Evolutionary conservation across 176 grass and related monocot genomes (phyloP).

Genomic region (Oryza brachyantha): DNA sequence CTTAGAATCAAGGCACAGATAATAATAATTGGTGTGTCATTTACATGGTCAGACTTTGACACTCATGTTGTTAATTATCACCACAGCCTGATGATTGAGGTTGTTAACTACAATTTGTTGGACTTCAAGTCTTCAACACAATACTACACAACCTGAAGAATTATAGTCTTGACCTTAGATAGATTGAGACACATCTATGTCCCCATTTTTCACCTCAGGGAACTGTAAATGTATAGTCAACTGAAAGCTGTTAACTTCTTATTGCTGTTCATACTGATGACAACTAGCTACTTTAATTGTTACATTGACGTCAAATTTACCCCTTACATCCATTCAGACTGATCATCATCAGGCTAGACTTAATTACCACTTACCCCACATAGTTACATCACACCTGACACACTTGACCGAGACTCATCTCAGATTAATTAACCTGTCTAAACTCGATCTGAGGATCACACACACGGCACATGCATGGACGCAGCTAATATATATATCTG

Average conservation of each 20-base stretch:
- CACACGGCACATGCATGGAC: background rate
- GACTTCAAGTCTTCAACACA: no score
- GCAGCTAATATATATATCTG: background rate
- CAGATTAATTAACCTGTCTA: background rate
- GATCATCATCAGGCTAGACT: background rate
- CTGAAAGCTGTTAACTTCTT: background rate
- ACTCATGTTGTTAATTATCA: background rate
- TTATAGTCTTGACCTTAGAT: background rate
- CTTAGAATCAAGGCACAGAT: background rate
- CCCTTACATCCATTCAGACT: background rate
- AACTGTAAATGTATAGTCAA: background rate
- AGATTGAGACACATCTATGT: background rate
- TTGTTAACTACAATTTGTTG: background rate
- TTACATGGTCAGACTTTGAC: background rate
- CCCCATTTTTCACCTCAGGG: background rate
- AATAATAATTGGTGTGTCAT: background rate
- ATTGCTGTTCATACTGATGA: background rate
- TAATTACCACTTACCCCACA: slow-evolving; percentile 9
- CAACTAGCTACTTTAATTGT: background rate
- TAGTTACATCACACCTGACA: background rate
- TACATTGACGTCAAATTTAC: background rate
- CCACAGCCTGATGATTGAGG: background rate
- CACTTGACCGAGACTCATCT: background rate
- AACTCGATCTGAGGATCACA: background rate
- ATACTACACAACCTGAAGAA: background rate